These are phyloP conservation scores for Sclerotinia subarctica DNA, from an alignment of 2,329 filamentous ascomycete genomes.

Conservation along the genomic window DNA sequence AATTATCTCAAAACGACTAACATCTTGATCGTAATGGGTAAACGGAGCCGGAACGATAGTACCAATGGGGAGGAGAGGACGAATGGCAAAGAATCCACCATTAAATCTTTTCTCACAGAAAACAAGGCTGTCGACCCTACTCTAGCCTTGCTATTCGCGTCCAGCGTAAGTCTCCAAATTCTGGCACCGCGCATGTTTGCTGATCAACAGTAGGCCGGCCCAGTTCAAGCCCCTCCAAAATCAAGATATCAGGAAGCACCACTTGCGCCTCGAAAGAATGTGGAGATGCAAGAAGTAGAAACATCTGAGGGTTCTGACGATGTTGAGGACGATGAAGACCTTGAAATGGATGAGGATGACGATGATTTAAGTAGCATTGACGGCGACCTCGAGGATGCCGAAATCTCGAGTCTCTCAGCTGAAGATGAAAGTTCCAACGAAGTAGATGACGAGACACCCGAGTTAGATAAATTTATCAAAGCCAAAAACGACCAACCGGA, in stretches of 20 bases:
- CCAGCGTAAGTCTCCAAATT: slow-evolving; percentile 57
- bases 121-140: slow-evolving; percentile 62
- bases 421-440: slow-evolving; percentile 34
- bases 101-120: slow-evolving; percentile 37
- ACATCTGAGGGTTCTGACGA: slow-evolving; percentile 39
- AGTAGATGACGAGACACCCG: slow-evolving; percentile 20
- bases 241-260: slow-evolving; percentile 39
- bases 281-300: slow-evolving; percentile 31
- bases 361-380: slow-evolving; percentile 40
- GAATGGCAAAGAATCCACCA: slow-evolving; percentile 27
- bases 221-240: slow-evolving; percentile 39
- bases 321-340: slow-evolving; percentile 34
- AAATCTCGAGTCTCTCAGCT: slow-evolving; percentile 35
- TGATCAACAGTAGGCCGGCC: slow-evolving; percentile 36
- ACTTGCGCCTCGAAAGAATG: slow-evolving; percentile 29
- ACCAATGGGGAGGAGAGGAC: slow-evolving; percentile 14
- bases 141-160: slow-evolving; percentile 67
- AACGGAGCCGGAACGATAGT: slow-evolving; percentile 34
- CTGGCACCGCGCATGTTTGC: neutral
- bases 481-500: slow-evolving; percentile 41
- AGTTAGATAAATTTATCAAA: slow-evolving; percentile 45
- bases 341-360: slow-evolving; percentile 38
- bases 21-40: slow-evolving; percentile 32
- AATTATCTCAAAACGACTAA: slow-evolving; percentile 1
- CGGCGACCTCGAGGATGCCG: slow-evolving; percentile 39